A percentile compares a stretch with the other conserved stretches of the same genome.
Evolutionary conservation across 305 asterid genomes (phyloP).

Genomic region (Nicotiana rustica): DNA sequence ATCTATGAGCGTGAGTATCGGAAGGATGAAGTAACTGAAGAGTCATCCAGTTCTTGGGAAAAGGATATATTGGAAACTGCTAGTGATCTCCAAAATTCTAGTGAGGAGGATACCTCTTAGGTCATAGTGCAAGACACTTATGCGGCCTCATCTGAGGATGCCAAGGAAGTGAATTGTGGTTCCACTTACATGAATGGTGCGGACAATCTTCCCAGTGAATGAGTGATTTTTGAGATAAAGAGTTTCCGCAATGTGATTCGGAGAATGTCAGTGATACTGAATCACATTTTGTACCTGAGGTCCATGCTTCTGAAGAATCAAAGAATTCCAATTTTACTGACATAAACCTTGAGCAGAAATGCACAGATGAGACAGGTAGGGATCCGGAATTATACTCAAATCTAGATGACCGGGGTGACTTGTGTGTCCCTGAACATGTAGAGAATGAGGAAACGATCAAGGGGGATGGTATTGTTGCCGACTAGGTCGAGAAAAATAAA

Average conservation of each 20-base stretch:
- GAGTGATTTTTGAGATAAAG: conserved; percentile 35
- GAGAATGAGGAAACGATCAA: conserved; percentile 45
- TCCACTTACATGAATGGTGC: conserved; percentile 28
- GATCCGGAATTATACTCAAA: conserved; percentile 49
- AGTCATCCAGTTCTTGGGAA: conserved; percentile 40
- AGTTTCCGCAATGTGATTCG: conserved; percentile 5
- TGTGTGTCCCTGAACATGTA: conserved; percentile 49
- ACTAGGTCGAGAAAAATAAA: conserved; percentile 48
- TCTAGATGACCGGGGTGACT: conserved; percentile 44
- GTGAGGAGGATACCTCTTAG: conserved; percentile 39
- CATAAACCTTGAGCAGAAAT: conserved; percentile 42
- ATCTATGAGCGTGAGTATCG: conserved; percentile 44
- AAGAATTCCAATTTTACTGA: conserved; percentile 43
- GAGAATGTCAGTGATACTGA: conserved; percentile 49
- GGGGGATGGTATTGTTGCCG: conserved; percentile 36
- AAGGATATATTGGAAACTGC: conserved; percentile 43
- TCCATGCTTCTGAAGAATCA: conserved; percentile 45
- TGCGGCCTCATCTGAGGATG: conserved; percentile 32
- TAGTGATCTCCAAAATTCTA: conserved; percentile 47
- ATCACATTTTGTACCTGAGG: conserved; percentile 46
- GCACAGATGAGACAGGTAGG: conserved; percentile 30
- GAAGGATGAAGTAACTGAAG: conserved; percentile 43
- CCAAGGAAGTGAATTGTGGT: neutral
- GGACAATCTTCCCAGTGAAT: conserved; percentile 23
- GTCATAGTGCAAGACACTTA: conserved; percentile 11